Evolutionary conservation across 2,329 filamentous ascomycete species (phyloP).

Genomic region (Podosphaera leucotricha): DNA sequence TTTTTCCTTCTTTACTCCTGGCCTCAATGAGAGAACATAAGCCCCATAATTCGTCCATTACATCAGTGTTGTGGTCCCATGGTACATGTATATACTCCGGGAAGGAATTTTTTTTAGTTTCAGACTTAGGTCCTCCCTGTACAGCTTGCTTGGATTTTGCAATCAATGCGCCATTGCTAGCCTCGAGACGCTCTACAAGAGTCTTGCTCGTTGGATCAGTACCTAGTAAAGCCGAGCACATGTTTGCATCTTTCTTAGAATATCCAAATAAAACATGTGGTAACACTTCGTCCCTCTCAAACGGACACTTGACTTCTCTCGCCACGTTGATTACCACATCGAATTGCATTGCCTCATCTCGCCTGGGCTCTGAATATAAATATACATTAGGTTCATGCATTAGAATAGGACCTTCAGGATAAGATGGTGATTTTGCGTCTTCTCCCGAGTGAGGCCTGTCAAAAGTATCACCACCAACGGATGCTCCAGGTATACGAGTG

Average conservation of each 20-base stretch:
- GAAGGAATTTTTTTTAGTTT: slow-evolving; percentile 9
- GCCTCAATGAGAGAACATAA: slow-evolving; percentile 58
- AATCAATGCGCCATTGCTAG: slow-evolving; percentile 28
- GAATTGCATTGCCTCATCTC: slow-evolving; percentile 52
- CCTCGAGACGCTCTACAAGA: slow-evolving; percentile 33
- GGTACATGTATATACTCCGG: slow-evolving; percentile 74
- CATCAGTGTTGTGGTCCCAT: slow-evolving; percentile 78
- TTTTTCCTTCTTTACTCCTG: slow-evolving; percentile 48
- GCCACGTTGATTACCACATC: slow-evolving; percentile 73
- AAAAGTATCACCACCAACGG: slow-evolving; percentile 34
- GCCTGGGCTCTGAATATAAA: slow-evolving; percentile 58
- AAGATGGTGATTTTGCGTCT: slow-evolving; percentile 60
- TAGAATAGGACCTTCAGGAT: slow-evolving; percentile 59
- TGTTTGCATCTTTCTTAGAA: not conserved
- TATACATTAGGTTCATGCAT: slow-evolving; percentile 61
- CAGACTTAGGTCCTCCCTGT: not conserved
- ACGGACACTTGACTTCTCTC: slow-evolving; percentile 58
- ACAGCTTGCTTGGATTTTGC: not conserved
- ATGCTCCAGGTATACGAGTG: slow-evolving; percentile 23
- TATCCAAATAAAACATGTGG: not conserved
- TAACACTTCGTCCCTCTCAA: slow-evolving; percentile 17
- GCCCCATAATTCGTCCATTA: slow-evolving; percentile 50
- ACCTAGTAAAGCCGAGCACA: slow-evolving; percentile 10
- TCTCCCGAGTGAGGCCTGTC: slow-evolving; percentile 51
- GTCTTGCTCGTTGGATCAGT: slow-evolving; percentile 17